Conservation (phyloP, 305 asterid genomes). For the Withania somnifera region DNA sequence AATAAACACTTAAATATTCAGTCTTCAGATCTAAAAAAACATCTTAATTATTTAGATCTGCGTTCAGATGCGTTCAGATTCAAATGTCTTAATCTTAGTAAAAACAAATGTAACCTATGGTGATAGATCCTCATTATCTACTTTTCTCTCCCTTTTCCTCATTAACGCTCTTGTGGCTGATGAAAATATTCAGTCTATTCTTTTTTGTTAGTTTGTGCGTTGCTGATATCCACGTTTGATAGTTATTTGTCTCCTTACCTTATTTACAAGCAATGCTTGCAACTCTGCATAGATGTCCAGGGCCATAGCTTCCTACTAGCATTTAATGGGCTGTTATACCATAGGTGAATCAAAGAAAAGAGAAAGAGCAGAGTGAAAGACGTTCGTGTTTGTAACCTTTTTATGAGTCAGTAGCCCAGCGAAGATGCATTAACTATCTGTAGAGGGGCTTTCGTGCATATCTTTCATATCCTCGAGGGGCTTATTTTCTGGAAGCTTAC, state of each 20-base stretch:
- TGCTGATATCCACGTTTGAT: not conserved
- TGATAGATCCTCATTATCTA: not conserved
- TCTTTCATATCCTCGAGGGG: not conserved
- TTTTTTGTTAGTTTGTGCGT: not conserved
- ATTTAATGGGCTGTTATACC: not conserved
- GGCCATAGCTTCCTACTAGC: not conserved
- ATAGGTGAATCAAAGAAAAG: not conserved
- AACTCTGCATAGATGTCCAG: not conserved
- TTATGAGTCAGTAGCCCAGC: not conserved
- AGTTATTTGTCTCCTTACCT: not conserved
- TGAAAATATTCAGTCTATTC: too few relatives aligned
- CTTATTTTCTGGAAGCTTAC: not conserved
- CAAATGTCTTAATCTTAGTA: too few relatives aligned
- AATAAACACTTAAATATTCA: too few relatives aligned
- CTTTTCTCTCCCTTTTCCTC: not conserved
- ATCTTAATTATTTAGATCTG: too few relatives aligned
- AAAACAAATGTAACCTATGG: too few relatives aligned
- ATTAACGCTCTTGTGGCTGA: too few relatives aligned
- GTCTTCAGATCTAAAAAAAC: too few relatives aligned
- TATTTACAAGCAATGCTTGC: not conserved
- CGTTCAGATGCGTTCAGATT: too few relatives aligned
- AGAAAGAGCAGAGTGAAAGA: not conserved
- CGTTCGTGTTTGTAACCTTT: not conserved
- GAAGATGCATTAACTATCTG: not conserved
- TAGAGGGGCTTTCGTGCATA: not conserved